A percentile compares a stretch with the other conserved stretches of the same genome.
phyloP scores from a whole-genome alignment of 257 asterid genomes.

The Echites panduratus region DNA sequence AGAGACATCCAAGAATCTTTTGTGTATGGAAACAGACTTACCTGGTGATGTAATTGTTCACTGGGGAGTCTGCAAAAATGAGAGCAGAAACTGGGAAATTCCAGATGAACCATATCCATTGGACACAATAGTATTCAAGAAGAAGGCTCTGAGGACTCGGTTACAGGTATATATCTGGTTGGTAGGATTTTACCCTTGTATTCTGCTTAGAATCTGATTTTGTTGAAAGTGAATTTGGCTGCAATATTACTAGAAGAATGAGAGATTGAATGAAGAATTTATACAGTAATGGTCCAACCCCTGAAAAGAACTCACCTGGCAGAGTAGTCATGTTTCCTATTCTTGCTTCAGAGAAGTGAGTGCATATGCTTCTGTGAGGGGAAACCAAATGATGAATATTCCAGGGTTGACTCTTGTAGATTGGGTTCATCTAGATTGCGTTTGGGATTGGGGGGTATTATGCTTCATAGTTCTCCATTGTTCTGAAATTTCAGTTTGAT shows the following conservation, averaged over 20 bases:
- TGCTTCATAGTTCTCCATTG: not conserved
- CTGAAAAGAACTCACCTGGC: not conserved
- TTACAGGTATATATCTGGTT: conserved; percentile 46
- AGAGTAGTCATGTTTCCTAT: not conserved
- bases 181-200: not conserved
- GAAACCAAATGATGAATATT: not conserved
- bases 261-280: not conserved
- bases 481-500: not conserved
- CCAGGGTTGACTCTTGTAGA: not conserved
- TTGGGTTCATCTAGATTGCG: not conserved
- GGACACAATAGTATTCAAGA: conserved; percentile 60
- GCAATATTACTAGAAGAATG: not conserved
- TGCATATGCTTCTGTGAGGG: not conserved
- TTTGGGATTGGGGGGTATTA: not conserved
- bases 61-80: conserved; percentile 86
- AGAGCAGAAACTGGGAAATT: conserved; percentile 63
- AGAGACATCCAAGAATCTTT: conserved; percentile 43
- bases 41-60: conserved; percentile 81
- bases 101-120: conserved; percentile 80
- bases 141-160: conserved; percentile 72
- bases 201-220: not conserved
- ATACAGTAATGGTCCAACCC: not conserved
- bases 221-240: not conserved
- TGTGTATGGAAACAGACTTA: conserved; percentile 79
- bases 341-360: not conserved